Percentiles rank a stretch among this genome's conserved stretches.
phyloP scores from a whole-genome alignment of 768 basidiomycete species.

The Agaricus bisporus region DNA sequence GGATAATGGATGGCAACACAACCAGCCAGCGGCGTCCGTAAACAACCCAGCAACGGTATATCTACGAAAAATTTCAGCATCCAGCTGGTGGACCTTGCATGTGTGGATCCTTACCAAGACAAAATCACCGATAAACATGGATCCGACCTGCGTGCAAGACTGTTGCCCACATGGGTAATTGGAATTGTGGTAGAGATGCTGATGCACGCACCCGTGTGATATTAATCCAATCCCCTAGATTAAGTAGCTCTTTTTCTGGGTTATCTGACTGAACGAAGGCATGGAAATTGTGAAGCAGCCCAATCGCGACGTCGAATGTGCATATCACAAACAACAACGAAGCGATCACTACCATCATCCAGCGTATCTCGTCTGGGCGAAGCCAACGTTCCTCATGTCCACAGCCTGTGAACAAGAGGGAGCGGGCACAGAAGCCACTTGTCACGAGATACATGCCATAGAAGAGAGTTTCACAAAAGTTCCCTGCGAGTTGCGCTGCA shows the following conservation, averaged over 20 bases:
- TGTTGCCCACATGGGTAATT: background rate
- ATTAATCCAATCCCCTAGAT: slow-evolving; percentile 2
- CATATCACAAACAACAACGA: background rate
- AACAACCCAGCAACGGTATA: slow-evolving; percentile 6
- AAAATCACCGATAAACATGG: background rate
- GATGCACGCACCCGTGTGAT: background rate
- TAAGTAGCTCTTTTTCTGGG: background rate
- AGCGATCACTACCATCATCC: background rate
- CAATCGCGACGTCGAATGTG: background rate
- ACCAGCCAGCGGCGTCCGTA: slow-evolving; percentile 1
- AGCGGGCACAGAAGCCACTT: background rate
- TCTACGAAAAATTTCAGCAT: background rate
- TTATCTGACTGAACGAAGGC: background rate
- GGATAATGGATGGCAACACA: background rate
- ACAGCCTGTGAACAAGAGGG: slow-evolving; percentile 1
- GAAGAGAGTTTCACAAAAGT: slow-evolving; percentile 6
- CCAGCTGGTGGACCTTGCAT: too few relatives aligned
- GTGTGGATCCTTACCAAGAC: background rate
- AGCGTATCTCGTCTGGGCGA: background rate
- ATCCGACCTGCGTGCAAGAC: background rate
- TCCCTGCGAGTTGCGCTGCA: slow-evolving; percentile 7
- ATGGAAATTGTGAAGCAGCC: slow-evolving; percentile 1
- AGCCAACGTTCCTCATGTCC: slow-evolving; percentile 2
- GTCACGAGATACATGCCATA: slow-evolving; percentile 7
- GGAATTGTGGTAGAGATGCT: background rate